Percentiles rank a stretch among this genome's conserved stretches.
phyloP scores from a whole-genome alignment of 169 alveolate species.

The Babesia gibsoni region DNA sequence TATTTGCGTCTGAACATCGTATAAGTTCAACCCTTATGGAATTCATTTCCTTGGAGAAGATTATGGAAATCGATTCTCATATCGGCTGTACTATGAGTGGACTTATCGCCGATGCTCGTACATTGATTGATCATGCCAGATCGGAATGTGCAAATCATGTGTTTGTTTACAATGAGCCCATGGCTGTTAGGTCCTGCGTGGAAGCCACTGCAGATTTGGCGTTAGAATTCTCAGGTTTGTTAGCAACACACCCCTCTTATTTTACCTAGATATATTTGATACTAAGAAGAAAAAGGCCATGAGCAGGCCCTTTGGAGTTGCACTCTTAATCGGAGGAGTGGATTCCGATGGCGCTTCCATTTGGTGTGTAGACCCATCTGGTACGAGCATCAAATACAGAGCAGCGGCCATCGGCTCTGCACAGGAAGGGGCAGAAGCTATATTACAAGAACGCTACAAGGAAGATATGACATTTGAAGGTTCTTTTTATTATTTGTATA shows the following conservation, averaged over 20 bases:
- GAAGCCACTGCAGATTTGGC: constrained; percentile 93
- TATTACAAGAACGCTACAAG: constrained; percentile 92
- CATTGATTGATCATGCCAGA: constrained; percentile 97
- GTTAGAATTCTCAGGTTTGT: constrained; percentile 89
- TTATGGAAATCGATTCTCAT: constrained; percentile 92
- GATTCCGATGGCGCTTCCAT: constrained; percentile 95
- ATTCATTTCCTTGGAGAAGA: constrained; percentile 90
- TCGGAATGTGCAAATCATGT: constrained; percentile 95
- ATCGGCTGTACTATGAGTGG: constrained; percentile 98
- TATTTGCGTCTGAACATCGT: constrained; percentile 94
- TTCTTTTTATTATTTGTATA: not conserved
- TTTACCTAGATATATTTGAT: constrained; percentile 58
- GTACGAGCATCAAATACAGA: constrained; percentile 88
- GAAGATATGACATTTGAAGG: constrained; percentile 89
- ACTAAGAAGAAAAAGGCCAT: constrained; percentile 83
- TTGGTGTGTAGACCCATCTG: constrained; percentile 97
- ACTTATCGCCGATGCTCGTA: constrained; percentile 96
- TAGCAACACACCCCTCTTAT: too few species aligned
- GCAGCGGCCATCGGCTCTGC: constrained; percentile 98
- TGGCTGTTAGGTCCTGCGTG: constrained; percentile 87
- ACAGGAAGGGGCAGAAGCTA: constrained; percentile 92
- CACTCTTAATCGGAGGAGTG: constrained; percentile 94
- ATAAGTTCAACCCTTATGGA: constrained; percentile 87
- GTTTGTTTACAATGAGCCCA: constrained; percentile 92
- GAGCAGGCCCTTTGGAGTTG: constrained; percentile 98